Conservation (phyloP, 116 monocot species). For the Cymodocea nodosa region DNA sequence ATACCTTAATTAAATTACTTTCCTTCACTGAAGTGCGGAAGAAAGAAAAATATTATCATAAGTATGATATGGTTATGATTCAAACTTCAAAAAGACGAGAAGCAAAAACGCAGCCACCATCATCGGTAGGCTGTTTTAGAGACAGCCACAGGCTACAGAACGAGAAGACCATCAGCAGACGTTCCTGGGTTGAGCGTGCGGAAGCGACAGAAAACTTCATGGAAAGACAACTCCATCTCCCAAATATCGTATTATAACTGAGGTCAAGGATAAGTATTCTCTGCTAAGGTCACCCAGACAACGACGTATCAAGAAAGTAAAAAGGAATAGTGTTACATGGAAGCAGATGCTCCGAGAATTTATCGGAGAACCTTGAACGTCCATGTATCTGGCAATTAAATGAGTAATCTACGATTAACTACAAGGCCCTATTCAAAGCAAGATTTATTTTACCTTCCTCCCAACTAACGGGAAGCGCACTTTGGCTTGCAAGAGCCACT, state of each 20-base stretch:
- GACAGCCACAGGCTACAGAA: too few species aligned
- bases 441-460: conserved; percentile 1
- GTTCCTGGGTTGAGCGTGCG: too few species aligned
- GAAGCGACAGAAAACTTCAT: too few species aligned
- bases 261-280: neutral
- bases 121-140: too few species aligned
- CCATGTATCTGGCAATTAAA: neutral
- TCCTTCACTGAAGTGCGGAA: too few species aligned
- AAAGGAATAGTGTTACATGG: neutral
- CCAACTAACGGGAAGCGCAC: neutral
- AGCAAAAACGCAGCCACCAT: too few species aligned
- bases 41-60: too few species aligned
- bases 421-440: neutral
- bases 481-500: neutral
- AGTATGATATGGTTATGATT: too few species aligned
- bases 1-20: too few species aligned
- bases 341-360: neutral
- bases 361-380: neutral
- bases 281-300: neutral
- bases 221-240: neutral
- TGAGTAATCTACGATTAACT: neutral
- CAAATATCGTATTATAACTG: neutral
- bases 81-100: too few species aligned
- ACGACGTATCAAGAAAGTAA: neutral
- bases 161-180: too few species aligned